Evolutionary conservation across 495 filamentous ascomycete species (phyloP).

Genomic region (Penicillium canescens): DNA sequence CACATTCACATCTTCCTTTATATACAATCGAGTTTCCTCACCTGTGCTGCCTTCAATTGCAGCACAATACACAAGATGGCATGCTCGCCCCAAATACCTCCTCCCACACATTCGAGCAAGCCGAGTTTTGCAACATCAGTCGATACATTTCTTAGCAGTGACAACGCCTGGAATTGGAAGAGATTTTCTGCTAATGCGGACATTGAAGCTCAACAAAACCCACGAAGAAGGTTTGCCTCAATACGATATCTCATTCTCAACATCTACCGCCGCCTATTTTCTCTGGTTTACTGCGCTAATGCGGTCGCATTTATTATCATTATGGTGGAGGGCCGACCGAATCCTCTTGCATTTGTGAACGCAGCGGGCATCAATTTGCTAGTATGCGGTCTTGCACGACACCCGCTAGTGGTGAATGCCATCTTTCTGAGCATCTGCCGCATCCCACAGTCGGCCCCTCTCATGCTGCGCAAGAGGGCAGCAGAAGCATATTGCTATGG

Average conservation of each 20-base stretch:
- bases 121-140: constrained; percentile 5
- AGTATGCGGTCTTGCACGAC: constrained; percentile 61
- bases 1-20: too few species aligned
- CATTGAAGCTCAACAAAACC: background rate
- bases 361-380: constrained; percentile 55
- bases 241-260: constrained; percentile 42
- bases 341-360: constrained; percentile 42
- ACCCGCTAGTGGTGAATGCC: constrained; percentile 73
- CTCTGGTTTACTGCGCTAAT: constrained; percentile 54
- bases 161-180: constrained; percentile 6
- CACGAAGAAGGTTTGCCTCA: constrained; percentile 11
- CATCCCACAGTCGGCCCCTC: constrained; percentile 60
- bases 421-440: constrained; percentile 62
- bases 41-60: too few species aligned
- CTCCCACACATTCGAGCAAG: constrained; percentile 4
- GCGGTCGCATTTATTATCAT: constrained; percentile 44
- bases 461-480: constrained; percentile 59
- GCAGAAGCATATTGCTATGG: constrained; percentile 79
- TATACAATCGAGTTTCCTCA: too few species aligned
- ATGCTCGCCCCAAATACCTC: background rate
- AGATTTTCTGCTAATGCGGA: background rate
- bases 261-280: constrained; percentile 55
- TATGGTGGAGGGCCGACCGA: constrained; percentile 35
- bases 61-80: too few species aligned
- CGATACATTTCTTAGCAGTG: constrained; percentile 1